Percentiles rank a stretch among this genome's conserved stretches.
Evolutionary conservation across 352 stramenopile genomes (phyloP).

Genomic region (Hyaloperonospora brassicae): DNA sequence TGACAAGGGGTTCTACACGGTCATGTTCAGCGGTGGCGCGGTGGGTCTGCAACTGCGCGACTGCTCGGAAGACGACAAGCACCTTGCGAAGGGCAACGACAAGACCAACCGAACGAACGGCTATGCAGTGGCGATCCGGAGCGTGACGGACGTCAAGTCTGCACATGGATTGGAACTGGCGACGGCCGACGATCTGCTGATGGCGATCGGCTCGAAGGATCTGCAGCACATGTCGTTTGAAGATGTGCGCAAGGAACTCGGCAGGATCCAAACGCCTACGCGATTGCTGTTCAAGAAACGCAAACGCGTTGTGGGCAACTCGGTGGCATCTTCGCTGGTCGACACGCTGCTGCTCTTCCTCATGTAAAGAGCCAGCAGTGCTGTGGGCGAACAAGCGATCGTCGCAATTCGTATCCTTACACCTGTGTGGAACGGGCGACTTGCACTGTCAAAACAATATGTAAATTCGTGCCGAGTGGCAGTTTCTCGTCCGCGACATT

Average conservation of each 20-base stretch:
- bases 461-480: no score
- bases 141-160: conserved; percentile 41
- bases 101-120: conserved; percentile 55
- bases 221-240: conserved; percentile 59
- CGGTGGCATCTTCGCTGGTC: conserved; percentile 35
- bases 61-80: conserved; percentile 37
- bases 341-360: conserved; percentile 66
- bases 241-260: conserved; percentile 42
- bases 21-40: conserved; percentile 47
- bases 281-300: conserved; percentile 62
- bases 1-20: conserved; percentile 56
- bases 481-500: no score
- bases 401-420: no score
- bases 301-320: conserved; percentile 27
- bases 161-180: conserved; percentile 47
- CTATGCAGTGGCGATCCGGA: conserved; percentile 54
- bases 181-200: conserved; percentile 49
- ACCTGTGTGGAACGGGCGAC: no score
- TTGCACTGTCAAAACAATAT: no score
- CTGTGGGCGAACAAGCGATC: no score
- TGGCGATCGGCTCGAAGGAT: conserved; percentile 58
- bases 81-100: conserved; percentile 36
- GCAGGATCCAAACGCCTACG: conserved; percentile 35
- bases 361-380: conserved; percentile 24
- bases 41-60: conserved; percentile 41